Base-by-base conservation (phyloP, 768 basidiomycete genomes). In the Tylopilus felleus region DNA sequence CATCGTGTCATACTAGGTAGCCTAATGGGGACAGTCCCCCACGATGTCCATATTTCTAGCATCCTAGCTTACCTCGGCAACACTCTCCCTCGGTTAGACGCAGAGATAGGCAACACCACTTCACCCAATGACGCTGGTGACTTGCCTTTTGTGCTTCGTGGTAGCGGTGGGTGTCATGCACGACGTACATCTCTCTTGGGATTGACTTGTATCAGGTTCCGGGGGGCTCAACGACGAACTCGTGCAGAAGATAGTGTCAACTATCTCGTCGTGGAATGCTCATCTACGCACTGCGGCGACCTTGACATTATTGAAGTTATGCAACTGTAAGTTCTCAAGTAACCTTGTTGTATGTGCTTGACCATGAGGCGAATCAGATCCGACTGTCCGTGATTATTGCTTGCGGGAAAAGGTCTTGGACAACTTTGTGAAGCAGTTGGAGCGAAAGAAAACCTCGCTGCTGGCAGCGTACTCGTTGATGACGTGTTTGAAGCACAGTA, bases 381-480 rank as follows among this genome's bases (percentile, higher is more conserved):
- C 47, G 21, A 21, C 5, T 0, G 16, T 49, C 17, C 38, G 43
- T 14, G 16, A 25, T 1, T 42, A 13, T 33, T 59, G 31, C 33
- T 12, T 10, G 8, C 14, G 16, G 21, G 7, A 43, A 5, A 19
- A 40, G 0, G 21, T 59, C 14, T 1, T 57, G 44, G 22, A 42
- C 13, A 25, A n/a, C 16, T 52, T 59, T 19, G 21, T 52, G 22
- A 38, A 0, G n/a, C 58, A 49, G 16, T 17, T 52, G 27, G 28
- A 36, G 5, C 25, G 8, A 25, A 45, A 57, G 9, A 2, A 31
- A 31, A 41, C 47, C 38, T 45, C 58, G 1, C n/a, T 59, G 9
- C 16, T 59, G 27, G 58, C 58, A 8, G 51, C 56, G 2, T 59
- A 59, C 29, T 48, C 58, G 6, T 22, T 59, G 4, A 38, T 31